Conservation (phyloP, 2,329 filamentous ascomycete species). For the Nannizziopsis barbatae region DNA sequence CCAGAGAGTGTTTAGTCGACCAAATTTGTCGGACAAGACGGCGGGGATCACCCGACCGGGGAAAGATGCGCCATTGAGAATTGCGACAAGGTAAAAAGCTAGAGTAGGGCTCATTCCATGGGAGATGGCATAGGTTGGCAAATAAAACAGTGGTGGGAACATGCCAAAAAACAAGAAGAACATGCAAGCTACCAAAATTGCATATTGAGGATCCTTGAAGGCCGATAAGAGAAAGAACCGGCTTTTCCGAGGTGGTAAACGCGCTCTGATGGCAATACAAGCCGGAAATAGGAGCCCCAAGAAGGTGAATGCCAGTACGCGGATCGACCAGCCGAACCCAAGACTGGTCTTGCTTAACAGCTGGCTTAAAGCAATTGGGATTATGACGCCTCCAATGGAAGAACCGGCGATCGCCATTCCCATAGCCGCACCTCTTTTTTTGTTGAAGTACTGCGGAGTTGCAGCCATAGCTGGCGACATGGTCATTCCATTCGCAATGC, state of each 20-base stretch:
- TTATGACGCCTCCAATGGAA: constrained; percentile 42
- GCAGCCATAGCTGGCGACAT: constrained; percentile 55
- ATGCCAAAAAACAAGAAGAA: constrained; percentile 36
- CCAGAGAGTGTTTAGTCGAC: constrained; percentile 45
- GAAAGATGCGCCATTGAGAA: constrained; percentile 53
- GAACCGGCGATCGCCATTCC: constrained; percentile 50
- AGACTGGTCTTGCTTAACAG: constrained; percentile 29
- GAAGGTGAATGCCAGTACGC: constrained; percentile 42
- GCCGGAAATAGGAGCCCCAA: constrained; percentile 15
- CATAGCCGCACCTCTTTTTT: constrained; percentile 46
- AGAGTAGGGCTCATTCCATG: constrained; percentile 46
- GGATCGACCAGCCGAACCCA: constrained; percentile 46
- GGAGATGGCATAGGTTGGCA: constrained; percentile 49
- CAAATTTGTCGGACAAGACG: constrained; percentile 40
- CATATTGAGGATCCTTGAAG: constrained; percentile 4
- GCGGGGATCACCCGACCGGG: constrained; percentile 50
- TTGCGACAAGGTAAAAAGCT: constrained; percentile 56
- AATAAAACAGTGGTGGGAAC: constrained; percentile 43
- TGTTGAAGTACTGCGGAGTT: constrained; percentile 54
- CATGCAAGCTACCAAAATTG: constrained; percentile 2
- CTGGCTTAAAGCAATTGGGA: constrained; percentile 1
- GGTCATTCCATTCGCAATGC: constrained; percentile 39
- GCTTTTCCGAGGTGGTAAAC: constrained; percentile 2
- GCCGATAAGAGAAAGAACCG: constrained; percentile 3
- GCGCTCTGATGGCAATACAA: constrained; percentile 13